phyloP scores from a whole-genome alignment of 257 asterid species.

The Cruciata laevipes region DNA sequence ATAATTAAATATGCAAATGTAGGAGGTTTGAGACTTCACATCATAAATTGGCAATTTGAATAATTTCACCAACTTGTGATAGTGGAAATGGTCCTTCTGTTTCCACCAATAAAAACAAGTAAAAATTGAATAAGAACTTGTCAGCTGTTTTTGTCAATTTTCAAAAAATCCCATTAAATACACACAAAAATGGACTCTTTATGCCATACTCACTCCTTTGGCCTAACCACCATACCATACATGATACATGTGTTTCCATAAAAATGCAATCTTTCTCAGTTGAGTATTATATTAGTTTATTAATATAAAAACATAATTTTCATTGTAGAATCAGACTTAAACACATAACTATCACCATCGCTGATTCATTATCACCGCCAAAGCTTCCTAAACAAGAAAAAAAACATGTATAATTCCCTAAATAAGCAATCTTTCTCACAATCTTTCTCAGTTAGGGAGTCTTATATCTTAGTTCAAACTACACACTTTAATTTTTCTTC shows the following conservation, averaged over 20 bases:
- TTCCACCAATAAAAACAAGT: neutral
- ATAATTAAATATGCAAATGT: neutral
- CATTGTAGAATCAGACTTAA: neutral
- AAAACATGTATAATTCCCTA: neutral
- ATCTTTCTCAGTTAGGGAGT: neutral
- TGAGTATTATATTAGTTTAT: neutral
- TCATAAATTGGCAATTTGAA: neutral
- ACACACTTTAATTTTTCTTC: too few relatives aligned
- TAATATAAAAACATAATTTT: too few relatives aligned
- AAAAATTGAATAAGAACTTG: neutral
- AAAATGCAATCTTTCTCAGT: neutral
- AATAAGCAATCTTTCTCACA: neutral
- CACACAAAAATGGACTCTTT: neutral
- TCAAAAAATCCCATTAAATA: neutral
- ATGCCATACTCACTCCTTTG: neutral
- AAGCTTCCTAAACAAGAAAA: neutral
- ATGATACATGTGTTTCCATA: neutral
- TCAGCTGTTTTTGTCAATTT: slow-evolving; percentile 1
- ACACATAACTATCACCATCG: neutral
- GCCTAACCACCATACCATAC: neutral
- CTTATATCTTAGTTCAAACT: neutral
- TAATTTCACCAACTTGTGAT: slow-evolving; percentile 4
- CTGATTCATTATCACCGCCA: neutral
- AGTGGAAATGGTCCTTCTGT: neutral
- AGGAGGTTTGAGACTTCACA: neutral